phyloP scores from a whole-genome alignment of 495 filamentous ascomycete species.

The Sabuloglossum arenarium region DNA sequence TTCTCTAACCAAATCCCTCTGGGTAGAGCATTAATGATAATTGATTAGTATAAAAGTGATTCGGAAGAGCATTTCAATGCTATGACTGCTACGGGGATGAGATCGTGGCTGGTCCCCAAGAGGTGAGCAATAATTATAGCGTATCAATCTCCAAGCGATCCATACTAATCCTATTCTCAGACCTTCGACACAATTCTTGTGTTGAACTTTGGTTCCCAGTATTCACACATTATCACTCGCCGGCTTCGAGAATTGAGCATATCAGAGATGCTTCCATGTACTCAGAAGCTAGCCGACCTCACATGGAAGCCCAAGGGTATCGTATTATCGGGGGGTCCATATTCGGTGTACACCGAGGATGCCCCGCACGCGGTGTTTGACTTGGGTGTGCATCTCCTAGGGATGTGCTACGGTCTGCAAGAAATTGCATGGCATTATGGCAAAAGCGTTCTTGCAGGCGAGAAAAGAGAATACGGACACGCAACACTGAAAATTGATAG shows the following conservation, averaged over 20 bases:
- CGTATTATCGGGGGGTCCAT: slow-evolving; percentile 57
- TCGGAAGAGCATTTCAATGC: too few species aligned
- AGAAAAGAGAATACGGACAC: slow-evolving; percentile 51
- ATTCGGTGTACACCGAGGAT: slow-evolving; percentile 49
- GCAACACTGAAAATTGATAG: slow-evolving; percentile 31
- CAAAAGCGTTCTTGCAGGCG: slow-evolving; percentile 53
- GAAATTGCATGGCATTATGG: slow-evolving; percentile 61
- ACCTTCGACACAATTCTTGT: slow-evolving; percentile 45
- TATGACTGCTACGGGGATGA: too few species aligned
- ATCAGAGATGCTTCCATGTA: slow-evolving; percentile 85
- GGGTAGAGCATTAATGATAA: too few species aligned
- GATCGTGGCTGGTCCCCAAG: not conserved
- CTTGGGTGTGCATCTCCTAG: slow-evolving; percentile 51
- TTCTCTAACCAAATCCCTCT: too few species aligned
- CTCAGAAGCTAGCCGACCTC: slow-evolving; percentile 60
- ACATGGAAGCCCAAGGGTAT: slow-evolving; percentile 65
- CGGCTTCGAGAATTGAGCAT: slow-evolving; percentile 64
- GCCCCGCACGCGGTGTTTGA: slow-evolving; percentile 62
- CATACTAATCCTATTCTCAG: slow-evolving; percentile 9
- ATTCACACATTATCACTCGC: slow-evolving; percentile 54
- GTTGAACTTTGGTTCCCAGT: slow-evolving; percentile 47
- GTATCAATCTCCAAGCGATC: not conserved
- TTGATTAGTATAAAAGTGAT: too few species aligned
- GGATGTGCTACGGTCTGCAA: slow-evolving; percentile 67
- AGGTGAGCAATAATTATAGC: not conserved